Percentiles rank a stretch among this genome's conserved stretches.
phyloP scores from a whole-genome alignment of 2,329 filamentous ascomycete genomes.

The Fusarium nanum region DNA sequence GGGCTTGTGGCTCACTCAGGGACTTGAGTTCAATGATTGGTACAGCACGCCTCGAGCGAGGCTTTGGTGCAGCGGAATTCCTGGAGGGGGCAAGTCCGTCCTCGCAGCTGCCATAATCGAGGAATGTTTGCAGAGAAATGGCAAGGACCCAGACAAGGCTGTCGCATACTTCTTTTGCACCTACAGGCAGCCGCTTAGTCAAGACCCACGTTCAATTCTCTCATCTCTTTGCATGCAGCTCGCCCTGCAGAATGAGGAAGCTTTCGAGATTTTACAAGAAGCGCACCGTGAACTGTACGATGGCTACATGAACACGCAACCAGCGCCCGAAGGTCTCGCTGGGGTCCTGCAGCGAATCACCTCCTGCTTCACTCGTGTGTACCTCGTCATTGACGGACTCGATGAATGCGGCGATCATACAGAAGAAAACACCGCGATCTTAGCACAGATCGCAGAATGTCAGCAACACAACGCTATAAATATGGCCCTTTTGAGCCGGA shows the following conservation, averaged over 20 bases:
- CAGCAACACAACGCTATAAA: not conserved
- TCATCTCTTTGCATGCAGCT: not conserved
- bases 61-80: constrained; percentile 28
- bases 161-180: not conserved
- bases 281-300: not conserved
- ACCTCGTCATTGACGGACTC: not conserved
- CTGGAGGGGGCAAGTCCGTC: constrained; percentile 17
- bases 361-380: not conserved
- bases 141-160: not conserved
- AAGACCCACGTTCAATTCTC: not conserved
- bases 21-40: constrained; percentile 4
- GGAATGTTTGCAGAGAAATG: not conserved
- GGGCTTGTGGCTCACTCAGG: constrained; percentile 15
- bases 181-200: not conserved
- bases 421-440: not conserved
- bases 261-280: not conserved
- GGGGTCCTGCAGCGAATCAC: rapidly evolving
- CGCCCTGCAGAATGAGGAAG: rapidly evolving
- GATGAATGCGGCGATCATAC: constrained; percentile 14
- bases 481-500: constrained; percentile 23
- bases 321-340: not conserved
- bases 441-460: not conserved
- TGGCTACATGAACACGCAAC: not conserved
- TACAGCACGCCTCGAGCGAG: not conserved
- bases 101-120: not conserved